Base-by-base conservation (phyloP, 176 grass and related monocot species). In the Avena insularis region DNA sequence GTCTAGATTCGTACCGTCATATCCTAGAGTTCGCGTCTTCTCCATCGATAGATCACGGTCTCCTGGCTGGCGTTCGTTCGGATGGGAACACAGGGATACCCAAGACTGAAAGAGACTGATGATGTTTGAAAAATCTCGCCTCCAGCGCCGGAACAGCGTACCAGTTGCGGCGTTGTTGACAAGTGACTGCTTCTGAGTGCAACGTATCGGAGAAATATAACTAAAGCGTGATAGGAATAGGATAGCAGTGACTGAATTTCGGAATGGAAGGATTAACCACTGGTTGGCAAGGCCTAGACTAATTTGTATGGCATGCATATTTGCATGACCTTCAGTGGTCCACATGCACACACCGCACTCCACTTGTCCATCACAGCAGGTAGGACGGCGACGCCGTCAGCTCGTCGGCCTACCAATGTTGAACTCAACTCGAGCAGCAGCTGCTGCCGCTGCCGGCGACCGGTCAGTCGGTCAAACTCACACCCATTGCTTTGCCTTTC, bases 331-430 rank as follows among this genome's bases (percentile, higher is more conserved):
- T 60, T 25, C 7, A 27, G 61, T 63, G 40, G 40, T 43, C 61
- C 61, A 3, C 61, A 63, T 63, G 60, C 21, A 63, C 40, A 43
- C 40, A 43, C 40, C 6, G 40, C 40, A 17, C 55, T 57, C 55
- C 55, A 19, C 25, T 31, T 29, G 62, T 25, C 63, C 27, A 35
- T 66, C 63, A 0, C 25, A 65, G 12, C 62, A 31, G 12, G 25
- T 5, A 65, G 25, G 63, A 66, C 27, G 63, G 63, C 63, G 63
- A 66, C 63, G 63, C 63, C 63, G n/a, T n/a, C n/a, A 5, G 63
- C 63, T 66, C 27, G 63, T 66, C 63, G 63, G 63, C 63, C 27
- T 66, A 66, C 63, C 63, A 33, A 33, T 33, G 63, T 33, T 66
- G 63, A 66, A 66, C 63, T 66, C 60, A 27, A 5, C 10, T 29